Evolutionary conservation across 768 basidiomycete species (phyloP).

Genomic region (Rhodotorula diobovata): DNA sequence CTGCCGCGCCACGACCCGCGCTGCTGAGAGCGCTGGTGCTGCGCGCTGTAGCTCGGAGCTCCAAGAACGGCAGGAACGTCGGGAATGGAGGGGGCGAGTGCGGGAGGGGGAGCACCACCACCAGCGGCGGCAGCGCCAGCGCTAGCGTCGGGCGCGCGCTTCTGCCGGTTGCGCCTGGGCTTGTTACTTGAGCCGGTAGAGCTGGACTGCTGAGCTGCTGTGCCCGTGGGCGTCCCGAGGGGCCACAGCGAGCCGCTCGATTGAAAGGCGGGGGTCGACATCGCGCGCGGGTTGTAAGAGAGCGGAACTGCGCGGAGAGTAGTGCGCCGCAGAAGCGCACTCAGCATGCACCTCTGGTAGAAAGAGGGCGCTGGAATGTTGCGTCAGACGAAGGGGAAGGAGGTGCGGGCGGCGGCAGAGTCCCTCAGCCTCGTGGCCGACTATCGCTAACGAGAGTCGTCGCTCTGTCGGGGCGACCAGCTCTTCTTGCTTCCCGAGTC

Average conservation of each 20-base stretch:
- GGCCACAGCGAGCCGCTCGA: constrained; percentile 10
- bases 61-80: neutral
- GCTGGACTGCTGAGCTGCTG: neutral
- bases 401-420: too few relatives aligned
- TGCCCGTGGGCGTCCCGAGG: neutral
- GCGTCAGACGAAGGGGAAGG: too few relatives aligned
- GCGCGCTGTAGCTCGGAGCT: neutral
- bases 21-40: neutral
- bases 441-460: too few relatives aligned
- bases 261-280: constrained; percentile 2
- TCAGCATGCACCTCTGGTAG: too few relatives aligned
- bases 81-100: neutral
- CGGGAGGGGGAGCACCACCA: too few relatives aligned
- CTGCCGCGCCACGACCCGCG: neutral
- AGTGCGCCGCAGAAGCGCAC: neutral
- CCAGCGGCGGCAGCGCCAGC: too few relatives aligned
- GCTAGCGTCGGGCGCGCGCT: neutral
- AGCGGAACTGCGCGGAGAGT: neutral
- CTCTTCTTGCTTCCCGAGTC: too few relatives aligned
- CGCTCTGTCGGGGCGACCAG: too few relatives aligned
- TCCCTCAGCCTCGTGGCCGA: too few relatives aligned
- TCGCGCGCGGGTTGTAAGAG: neutral
- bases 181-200: neutral
- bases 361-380: too few relatives aligned
- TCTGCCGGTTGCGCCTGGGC: neutral